Evolutionary conservation across 495 filamentous ascomycete species (phyloP).

Genomic region (Venustampulla echinocandica): DNA sequence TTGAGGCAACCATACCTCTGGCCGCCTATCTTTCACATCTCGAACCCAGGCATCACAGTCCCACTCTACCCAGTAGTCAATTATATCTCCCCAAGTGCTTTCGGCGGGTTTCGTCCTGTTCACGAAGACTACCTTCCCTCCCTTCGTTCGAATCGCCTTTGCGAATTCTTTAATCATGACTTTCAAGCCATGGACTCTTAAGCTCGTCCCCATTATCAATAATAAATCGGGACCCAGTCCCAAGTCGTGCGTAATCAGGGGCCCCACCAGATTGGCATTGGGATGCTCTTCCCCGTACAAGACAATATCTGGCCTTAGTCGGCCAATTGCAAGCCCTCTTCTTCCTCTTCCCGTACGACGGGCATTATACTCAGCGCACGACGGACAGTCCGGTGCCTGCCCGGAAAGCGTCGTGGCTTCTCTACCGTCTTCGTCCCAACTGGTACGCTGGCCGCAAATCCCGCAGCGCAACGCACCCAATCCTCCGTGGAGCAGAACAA

Average conservation of each 20-base stretch:
- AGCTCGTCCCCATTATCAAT: conserved; percentile 58
- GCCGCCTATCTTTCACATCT: conserved; percentile 45
- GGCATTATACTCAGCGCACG: conserved; percentile 46
- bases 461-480: conserved; percentile 52
- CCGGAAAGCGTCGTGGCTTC: conserved; percentile 43
- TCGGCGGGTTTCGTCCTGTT: conserved; percentile 60
- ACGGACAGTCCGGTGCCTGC: conserved; percentile 52
- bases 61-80: conserved; percentile 63
- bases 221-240: conserved; percentile 52
- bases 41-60: conserved; percentile 64
- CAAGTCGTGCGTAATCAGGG: conserved; percentile 54
- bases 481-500: conserved; percentile 59
- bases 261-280: conserved; percentile 50
- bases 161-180: conserved; percentile 59
- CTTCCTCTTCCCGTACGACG: conserved; percentile 52
- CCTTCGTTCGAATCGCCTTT: conserved; percentile 55
- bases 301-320: conserved; percentile 58
- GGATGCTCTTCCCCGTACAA: conserved; percentile 66
- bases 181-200: conserved; percentile 61
- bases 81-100: conserved; percentile 57
- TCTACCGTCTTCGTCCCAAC: conserved; percentile 49
- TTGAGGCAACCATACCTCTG: conserved; percentile 43
- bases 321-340: conserved; percentile 52
- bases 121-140: conserved; percentile 58
- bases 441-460: conserved; percentile 46